Evolutionary conservation across 192 early-diverging fungal species (phyloP), one percentile per base, ranked within the genome.

Genomic region (Coemansia sp.): DNA sequence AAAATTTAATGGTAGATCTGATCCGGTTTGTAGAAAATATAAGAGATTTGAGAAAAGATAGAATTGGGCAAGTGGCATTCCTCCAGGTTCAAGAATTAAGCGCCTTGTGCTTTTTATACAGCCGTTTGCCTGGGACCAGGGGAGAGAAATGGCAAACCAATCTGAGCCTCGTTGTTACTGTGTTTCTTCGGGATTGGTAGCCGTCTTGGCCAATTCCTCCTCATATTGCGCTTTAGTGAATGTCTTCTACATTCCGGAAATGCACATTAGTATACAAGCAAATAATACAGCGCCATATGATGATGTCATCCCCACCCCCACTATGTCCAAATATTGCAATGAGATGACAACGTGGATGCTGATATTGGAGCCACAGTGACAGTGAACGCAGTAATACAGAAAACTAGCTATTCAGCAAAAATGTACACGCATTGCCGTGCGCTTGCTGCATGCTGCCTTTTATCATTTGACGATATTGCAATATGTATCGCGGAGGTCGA

Each of bases 161-260:
- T 53, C 17, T 53, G 51, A 23, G 51, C 51, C 51, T 53, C 51
- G 22, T 23, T 50, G 49, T 26, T 53, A 53, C 51, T 53, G 51
- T 22, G 51, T 25, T 25, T 53, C 22, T 25, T 53, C 51, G 7
- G 10, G 21, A 53, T 53, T 53, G 51, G 51, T 11, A 6, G 51
- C 5, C 41, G 11, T 5, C 11, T 45, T 45, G 16, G 11, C 41
- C 41, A 45, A 45, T 45, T 45, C 14, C 41, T 45, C 41, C 14
- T 45, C 41, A 12, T 45, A 45, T 45, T 45, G 41, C 41, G 14
- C 41, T 45, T n/a, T 3, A 45, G 41, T 45, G 41, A 45, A 45
- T n/a, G 41, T 45, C 41, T n/a, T 45, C 41, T 45, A 45, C 16
- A 45, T n/a, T 35, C 41, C 41, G 14, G 41, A 45, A 16, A 45